Evolutionary conservation across 2,329 filamentous ascomycete genomes (phyloP).

Genomic region (Botrytis fabae): DNA sequence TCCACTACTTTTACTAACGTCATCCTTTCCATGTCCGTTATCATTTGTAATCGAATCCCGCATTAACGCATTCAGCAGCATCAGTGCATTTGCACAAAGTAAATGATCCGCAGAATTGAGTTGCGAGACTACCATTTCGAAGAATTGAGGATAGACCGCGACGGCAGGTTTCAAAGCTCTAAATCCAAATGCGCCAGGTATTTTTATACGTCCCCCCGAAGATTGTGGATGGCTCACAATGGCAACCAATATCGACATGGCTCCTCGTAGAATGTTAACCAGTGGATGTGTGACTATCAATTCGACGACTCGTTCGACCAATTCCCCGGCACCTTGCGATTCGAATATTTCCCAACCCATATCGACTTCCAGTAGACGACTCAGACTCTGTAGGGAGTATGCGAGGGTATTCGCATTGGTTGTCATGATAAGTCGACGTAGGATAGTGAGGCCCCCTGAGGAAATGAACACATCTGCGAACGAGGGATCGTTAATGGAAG

Average conservation of each 20-base stretch:
- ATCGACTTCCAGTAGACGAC: slow-evolving; percentile 86
- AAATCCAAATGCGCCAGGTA: slow-evolving; percentile 75
- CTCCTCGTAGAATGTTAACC: slow-evolving; percentile 94
- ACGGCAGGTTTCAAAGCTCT: slow-evolving; percentile 89
- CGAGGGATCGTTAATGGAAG: slow-evolving; percentile 89
- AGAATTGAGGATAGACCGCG: slow-evolving; percentile 87
- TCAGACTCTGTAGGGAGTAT: slow-evolving; percentile 88
- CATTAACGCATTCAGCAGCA: slow-evolving; percentile 93
- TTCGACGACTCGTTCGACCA: slow-evolving; percentile 79
- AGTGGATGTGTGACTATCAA: slow-evolving; percentile 92
- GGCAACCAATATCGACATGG: slow-evolving; percentile 94
- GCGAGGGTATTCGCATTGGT: slow-evolving; percentile 92
- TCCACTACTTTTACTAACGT: slow-evolving; percentile 41
- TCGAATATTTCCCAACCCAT: slow-evolving; percentile 95
- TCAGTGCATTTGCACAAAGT: slow-evolving; percentile 90
- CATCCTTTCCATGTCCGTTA: slow-evolving; percentile 41
- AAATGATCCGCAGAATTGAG: slow-evolving; percentile 93
- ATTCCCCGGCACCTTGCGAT: slow-evolving; percentile 59
- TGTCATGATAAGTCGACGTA: slow-evolving; percentile 80
- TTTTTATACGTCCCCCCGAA: slow-evolving; percentile 45
- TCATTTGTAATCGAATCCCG: slow-evolving; percentile 84
- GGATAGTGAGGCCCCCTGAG: slow-evolving; percentile 77
- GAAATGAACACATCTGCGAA: slow-evolving; percentile 97
- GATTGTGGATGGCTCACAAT: slow-evolving; percentile 83
- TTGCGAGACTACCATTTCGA: slow-evolving; percentile 89